Evolutionary conservation across 2,329 filamentous ascomycete species (phyloP), one percentile per base, ranked within the genome.

Genomic region (Aspergillus sp.): DNA sequence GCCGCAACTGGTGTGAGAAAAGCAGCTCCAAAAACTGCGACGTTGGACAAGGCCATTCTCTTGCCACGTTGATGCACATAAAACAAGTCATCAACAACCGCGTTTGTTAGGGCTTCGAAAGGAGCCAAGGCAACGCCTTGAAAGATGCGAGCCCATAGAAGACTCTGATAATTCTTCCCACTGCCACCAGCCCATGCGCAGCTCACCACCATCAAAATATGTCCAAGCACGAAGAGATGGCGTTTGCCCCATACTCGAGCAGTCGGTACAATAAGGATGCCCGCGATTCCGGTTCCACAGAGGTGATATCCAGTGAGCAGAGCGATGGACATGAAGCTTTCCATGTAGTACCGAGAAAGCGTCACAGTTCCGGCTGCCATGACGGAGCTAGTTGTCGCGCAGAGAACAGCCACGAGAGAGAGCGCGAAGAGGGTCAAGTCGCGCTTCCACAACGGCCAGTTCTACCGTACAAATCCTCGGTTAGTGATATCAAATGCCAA

Each of bases 211-310:
- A 96, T 82, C 57, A 96, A 81, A 48, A 90, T 63, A 46, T 88
- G 87, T 7, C 91, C 92, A 2, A 96, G 66, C 24, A 97, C 76
- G 72, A 96, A 97, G 15, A 92, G 78, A 77, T 97, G 93, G 41
- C 93, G 84, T 75, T 96, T 97, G 40, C 93, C 93, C 90, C 91
- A 97, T 62, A 97, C 88, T 57, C 93, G 86, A 19, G 90, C 91
- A 1, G 89, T 90, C 0, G 93, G 90, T 3, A 97, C 92, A 74
- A 93, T 93, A 63, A 97, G 81, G 72, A 95, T 86, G 51, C 90
- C 92, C 1, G 89, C 89, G 13, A 91, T 79, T 11, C 91, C 92
- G 3, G 91, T 89, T 19, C 91, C 93, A 27, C 93, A 84, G 19
- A 97, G 82, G 72, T 91, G 93, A 74, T 93, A 96, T 53, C 92